Conservation (phyloP, 495 filamentous ascomycete species). For the Penicillium pancosmium region DNA sequence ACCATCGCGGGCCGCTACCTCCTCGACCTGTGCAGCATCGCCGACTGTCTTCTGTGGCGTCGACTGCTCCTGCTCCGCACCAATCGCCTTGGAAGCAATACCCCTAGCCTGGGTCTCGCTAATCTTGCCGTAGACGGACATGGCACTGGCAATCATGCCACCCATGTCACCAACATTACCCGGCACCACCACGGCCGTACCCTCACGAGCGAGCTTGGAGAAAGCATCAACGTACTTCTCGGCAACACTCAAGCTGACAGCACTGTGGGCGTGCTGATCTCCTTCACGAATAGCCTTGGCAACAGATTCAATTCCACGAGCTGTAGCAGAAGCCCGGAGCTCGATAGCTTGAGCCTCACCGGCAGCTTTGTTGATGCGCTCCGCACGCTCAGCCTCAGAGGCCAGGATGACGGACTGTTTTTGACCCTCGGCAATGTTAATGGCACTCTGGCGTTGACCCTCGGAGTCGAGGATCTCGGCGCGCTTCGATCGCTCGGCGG, state of each 20-base stretch:
- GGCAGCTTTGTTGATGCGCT: conserved; percentile 86
- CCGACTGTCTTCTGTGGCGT: conserved; percentile 24
- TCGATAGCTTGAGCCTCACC: conserved; percentile 95
- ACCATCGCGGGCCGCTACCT: conserved; percentile 17
- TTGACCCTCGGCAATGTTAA: conserved; percentile 96
- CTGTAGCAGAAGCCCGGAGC: conserved; percentile 83
- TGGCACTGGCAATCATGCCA: conserved; percentile 94
- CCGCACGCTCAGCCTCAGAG: conserved; percentile 85
- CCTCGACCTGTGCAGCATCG: conserved; percentile 19
- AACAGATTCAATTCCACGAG: conserved; percentile 83
- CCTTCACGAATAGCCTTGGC: conserved; percentile 71
- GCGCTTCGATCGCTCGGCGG: conserved; percentile 92
- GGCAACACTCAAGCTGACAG: conserved; percentile 82
- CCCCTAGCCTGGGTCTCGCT: conserved; percentile 77
- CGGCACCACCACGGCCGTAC: conserved; percentile 91
- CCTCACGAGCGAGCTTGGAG: conserved; percentile 85
- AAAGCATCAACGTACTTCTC: conserved; percentile 99
- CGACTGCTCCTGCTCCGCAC: conserved; percentile 29
- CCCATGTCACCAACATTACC: conserved; percentile 97
- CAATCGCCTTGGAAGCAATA: conserved; percentile 58
- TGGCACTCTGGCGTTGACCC: conserved; percentile 92
- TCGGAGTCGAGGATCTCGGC: conserved; percentile 97
- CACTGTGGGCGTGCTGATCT: conserved; percentile 72
- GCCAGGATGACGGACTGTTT: conserved; percentile 96
- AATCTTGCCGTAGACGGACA: conserved; percentile 95